Conservation (phyloP, 441 rosid genomes). For the Dalechampia spathulata region DNA sequence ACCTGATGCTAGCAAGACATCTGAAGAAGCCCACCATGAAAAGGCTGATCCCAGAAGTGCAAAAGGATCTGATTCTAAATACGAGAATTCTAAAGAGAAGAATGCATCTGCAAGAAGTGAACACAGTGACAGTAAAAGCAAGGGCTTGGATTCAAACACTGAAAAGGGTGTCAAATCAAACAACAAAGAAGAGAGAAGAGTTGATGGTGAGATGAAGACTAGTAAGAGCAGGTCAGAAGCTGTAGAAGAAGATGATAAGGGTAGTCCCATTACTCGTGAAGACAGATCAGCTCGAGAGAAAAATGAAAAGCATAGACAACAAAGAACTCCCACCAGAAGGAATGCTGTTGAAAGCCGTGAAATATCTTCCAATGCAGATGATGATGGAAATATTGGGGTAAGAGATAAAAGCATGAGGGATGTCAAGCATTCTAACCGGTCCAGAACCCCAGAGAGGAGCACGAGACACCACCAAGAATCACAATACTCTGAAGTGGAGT, state of each 20-base stretch:
- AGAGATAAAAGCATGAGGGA: slow-evolving; percentile 51
- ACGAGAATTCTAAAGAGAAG: slow-evolving; percentile 50
- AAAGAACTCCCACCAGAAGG: slow-evolving; percentile 41
- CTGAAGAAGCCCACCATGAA: slow-evolving; percentile 43
- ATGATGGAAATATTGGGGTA: slow-evolving; percentile 47
- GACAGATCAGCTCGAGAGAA: slow-evolving; percentile 49
- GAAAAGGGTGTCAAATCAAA: slow-evolving; percentile 57
- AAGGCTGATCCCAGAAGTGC: slow-evolving; percentile 49
- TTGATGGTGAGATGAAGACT: slow-evolving; percentile 48
- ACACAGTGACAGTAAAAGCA: slow-evolving; percentile 46
- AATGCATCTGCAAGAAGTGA: slow-evolving; percentile 42
- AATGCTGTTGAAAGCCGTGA: slow-evolving; percentile 51
- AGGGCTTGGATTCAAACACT: slow-evolving; percentile 36
- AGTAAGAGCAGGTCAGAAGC: slow-evolving; percentile 46
- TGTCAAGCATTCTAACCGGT: slow-evolving; percentile 44
- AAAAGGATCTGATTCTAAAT: slow-evolving; percentile 56
- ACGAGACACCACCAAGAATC: slow-evolving; percentile 58
- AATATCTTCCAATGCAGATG: slow-evolving; percentile 44
- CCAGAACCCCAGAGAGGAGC: slow-evolving; percentile 75
- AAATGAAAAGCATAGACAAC: slow-evolving; percentile 47
- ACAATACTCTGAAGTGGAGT: slow-evolving; percentile 48
- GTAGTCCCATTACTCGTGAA: slow-evolving; percentile 48
- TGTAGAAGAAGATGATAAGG: slow-evolving; percentile 56
- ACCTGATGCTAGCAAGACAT: slow-evolving; percentile 35
- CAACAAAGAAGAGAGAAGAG: slow-evolving; percentile 52